Evolutionary conservation across 192 early-diverging fungal genomes (phyloP).

Genomic region (Coemansia reversa): DNA sequence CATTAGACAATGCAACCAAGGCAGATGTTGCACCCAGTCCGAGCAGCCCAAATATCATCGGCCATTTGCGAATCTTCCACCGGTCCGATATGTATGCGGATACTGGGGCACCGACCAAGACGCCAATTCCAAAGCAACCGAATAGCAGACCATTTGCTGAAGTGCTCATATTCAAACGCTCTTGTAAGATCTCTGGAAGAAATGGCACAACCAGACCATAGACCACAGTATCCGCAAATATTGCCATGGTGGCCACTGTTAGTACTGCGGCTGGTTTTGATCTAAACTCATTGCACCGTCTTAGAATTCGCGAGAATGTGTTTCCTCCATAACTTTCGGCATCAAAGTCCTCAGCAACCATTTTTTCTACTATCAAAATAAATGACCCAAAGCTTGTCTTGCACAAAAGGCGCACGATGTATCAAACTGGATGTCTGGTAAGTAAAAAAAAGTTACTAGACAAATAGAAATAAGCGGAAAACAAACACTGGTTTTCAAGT

Average conservation of each 20-base stretch:
- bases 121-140: conserved; percentile 68
- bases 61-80: conserved; percentile 68
- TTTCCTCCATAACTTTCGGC: conserved; percentile 28
- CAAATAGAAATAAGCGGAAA: too few relatives aligned
- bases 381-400: not conserved
- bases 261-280: conserved; percentile 44
- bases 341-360: not conserved
- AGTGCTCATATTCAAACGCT: conserved; percentile 58
- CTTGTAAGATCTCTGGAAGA: conserved; percentile 65
- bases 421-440: too few relatives aligned
- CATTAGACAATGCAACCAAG: conserved; percentile 62
- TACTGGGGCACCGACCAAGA: conserved; percentile 63
- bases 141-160: conserved; percentile 67
- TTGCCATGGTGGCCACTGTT: conserved; percentile 54
- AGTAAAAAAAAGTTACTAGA: too few relatives aligned
- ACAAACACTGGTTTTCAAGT: too few relatives aligned
- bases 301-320: conserved; percentile 22
- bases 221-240: conserved; percentile 67
- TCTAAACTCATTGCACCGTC: conserved; percentile 44
- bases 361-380: too few relatives aligned
- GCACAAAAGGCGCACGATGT: too few relatives aligned
- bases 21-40: conserved; percentile 64
- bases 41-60: conserved; percentile 71
- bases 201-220: conserved; percentile 74
- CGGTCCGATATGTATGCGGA: conserved; percentile 73